Base-by-base conservation (phyloP, 2,329 filamentous ascomycete species). In the Penicillium corylophilum region DNA sequence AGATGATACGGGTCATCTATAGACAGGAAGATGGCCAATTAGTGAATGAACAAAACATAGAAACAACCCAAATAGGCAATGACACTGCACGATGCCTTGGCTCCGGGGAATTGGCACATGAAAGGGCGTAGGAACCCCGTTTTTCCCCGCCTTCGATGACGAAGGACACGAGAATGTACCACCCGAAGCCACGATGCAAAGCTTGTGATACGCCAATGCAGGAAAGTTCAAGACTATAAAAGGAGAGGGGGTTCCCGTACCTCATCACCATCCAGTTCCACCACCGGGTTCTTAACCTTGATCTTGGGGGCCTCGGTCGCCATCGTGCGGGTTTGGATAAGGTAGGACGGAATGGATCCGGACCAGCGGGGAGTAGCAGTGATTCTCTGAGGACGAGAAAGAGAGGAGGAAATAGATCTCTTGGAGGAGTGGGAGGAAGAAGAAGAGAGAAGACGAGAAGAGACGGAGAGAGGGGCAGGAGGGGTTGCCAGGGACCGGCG, bases 221-320 rank as follows among this genome's bases (percentile, higher is more conserved):
- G 38, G 36, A 54, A 53, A 48, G 42, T 48, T 53, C 28, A 53
- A 49, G 51, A 55, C 46, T 53, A 55, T 52, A 54, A 47, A 62
- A 57, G 56, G 46, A 18, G 23, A 41, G 41, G 28, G 24, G 43
- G 51, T 31, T 29, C 54, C 55, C 69, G 54, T 71, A 74, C 73
- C 71, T 87, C 85, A 74, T 87, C 84, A 69, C 93, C 93, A 74
- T 97, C 93, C 68, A 97, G 84, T 81, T 97, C 94, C 74, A 99
- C 94, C 73, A 99, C 87, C 62, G 94, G 94, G 78, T 96, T 97
- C 86, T 95, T 92, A 81, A 99, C 94, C 84, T 95, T 94, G 83
- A 97, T 97, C 87, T 97, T 99, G 70, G n/a, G n/a, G n/a, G 83
- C 79, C 53, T 69, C 69, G 54, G 70, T 67, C 49, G 75, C 69